These are phyloP conservation scores for Bruguiera parviflora DNA, from an alignment of 345 rosid genomes.

Conservation along the genomic window DNA sequence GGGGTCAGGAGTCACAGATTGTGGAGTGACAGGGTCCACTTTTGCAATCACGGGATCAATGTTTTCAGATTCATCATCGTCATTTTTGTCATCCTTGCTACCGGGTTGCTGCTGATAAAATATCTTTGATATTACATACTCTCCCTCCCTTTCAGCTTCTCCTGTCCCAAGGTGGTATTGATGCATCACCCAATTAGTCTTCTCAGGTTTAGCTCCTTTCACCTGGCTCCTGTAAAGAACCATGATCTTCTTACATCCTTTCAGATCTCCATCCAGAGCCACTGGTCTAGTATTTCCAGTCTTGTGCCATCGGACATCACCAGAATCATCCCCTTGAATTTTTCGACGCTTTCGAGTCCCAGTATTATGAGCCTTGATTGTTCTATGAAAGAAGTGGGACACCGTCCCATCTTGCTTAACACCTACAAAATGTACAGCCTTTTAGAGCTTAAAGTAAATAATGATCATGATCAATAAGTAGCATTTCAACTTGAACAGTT, in stretches of 20 bases:
- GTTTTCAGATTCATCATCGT: conserved; percentile 44
- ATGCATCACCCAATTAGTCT: conserved; percentile 97
- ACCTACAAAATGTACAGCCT: conserved; percentile 34
- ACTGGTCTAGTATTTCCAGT: conserved; percentile 90
- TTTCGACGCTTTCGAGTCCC: conserved; percentile 94
- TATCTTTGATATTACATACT: conserved; percentile 81
- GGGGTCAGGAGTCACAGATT: conserved; percentile 64
- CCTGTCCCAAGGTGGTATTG: conserved; percentile 90
- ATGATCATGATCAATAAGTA: not conserved
- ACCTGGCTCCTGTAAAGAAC: conserved; percentile 58
- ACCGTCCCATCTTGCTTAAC: conserved; percentile 74
- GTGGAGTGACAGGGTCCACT: conserved; percentile 77
- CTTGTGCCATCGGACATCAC: conserved; percentile 97
- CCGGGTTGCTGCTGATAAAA: conserved; percentile 64
- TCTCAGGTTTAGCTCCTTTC: conserved; percentile 71
- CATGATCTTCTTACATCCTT: conserved; percentile 92
- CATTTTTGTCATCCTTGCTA: conserved; percentile 55
- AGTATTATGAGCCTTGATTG: conserved; percentile 85
- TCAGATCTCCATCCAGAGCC: conserved; percentile 65
- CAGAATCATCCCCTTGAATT: conserved; percentile 68
- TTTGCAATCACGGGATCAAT: conserved; percentile 33
- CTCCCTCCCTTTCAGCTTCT: conserved; percentile 86
- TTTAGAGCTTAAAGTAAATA: conserved; percentile 9
- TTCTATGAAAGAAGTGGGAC: conserved; percentile 79
- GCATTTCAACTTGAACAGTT: conserved; percentile 6